Percentiles rank a stretch among this genome's conserved stretches.
phyloP scores from a whole-genome alignment of 768 basidiomycete species.

The Crepidotus variabilis region DNA sequence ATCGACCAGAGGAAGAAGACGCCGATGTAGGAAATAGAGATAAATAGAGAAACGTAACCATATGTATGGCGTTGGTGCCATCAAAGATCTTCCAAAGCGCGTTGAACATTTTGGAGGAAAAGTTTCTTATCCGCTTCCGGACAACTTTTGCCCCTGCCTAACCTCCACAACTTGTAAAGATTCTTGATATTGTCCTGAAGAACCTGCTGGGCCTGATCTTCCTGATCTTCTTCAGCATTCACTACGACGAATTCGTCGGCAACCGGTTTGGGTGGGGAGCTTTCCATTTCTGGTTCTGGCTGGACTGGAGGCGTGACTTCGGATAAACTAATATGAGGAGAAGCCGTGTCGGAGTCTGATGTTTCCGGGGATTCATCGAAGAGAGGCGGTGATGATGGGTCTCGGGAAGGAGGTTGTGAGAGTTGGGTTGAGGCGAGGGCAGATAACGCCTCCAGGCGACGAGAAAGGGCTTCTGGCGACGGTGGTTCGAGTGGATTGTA shows the following conservation, averaged over 20 bases:
- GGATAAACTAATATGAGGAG: constrained; percentile 8
- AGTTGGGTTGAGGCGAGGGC: constrained; percentile 17
- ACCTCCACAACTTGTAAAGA: constrained; percentile 58
- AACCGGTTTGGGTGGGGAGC: constrained; percentile 7
- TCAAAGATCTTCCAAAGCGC: constrained; percentile 26
- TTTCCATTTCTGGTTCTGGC: neutral
- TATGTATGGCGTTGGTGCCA: neutral
- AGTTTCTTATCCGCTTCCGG: constrained; percentile 23
- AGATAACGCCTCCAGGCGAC: constrained; percentile 33
- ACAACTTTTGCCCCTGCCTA: constrained; percentile 22
- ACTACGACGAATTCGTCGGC: constrained; percentile 1
- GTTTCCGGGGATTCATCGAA: constrained; percentile 13
- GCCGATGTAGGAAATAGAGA: neutral
- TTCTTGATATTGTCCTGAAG: constrained; percentile 51
- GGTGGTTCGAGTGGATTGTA: constrained; percentile 40
- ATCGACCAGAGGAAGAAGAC: neutral
- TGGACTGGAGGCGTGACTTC: constrained; percentile 5
- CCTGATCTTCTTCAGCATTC: neutral
- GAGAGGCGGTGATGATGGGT: constrained; percentile 14
- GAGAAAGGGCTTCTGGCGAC: constrained; percentile 36
- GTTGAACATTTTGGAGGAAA: constrained; percentile 35
- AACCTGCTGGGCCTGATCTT: constrained; percentile 29
- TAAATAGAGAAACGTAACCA: neutral
- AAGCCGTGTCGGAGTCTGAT: constrained; percentile 13
- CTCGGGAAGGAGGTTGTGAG: constrained; percentile 9